Base-by-base conservation (phyloP, 495 filamentous ascomycete genomes). In the Neurospora sp. region DNA sequence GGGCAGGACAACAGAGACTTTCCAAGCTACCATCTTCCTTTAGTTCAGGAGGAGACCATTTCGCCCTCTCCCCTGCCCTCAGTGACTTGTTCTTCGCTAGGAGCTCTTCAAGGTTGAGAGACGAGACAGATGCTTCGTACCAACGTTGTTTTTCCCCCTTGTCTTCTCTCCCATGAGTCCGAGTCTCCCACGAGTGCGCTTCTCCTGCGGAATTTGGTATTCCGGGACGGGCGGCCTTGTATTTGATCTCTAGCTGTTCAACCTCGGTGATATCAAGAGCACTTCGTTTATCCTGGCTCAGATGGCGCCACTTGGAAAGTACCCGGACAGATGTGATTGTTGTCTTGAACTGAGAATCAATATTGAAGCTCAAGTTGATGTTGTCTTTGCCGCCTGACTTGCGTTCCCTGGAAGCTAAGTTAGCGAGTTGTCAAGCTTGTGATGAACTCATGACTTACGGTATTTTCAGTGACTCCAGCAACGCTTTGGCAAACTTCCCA, bases 251-350 rank as follows among this genome's bases (percentile, higher is more conserved):
- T 70, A 84, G 75, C 40, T 83, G 79, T 61, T 82, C 80, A 3
- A 87, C 75, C 48, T 85, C 80, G 9, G 78, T 79, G 71, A 86
- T 78, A n/a, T 85, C 81, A 1, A 87, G 73, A 0, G 74, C 70
- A 37, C 74, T 78, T 8, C 73, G 73, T 6, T 37, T 1, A 40
- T 80, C 68, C 7, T 37, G 17, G 59, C 74, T 77, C n/a, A 65
- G 38, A 37, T 76, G 75, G 4, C 70, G 70, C 71, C 71, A 72
- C 45, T 73, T 73, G 48, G 82, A 84, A 45, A 79, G 76, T 14
- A 81, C 79, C 39, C 82, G 80, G 17, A 82, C 76, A 5, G 71
- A 68, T 0, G 73, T 44, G n/a, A 85, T 69, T 3, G 74, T 71
- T 2, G 78, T 78, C 1, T 70, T 22, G 16, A 74, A 74, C 17